Evolutionary conservation across 257 asterid genomes (phyloP), one percentile per base, ranked within the genome.

Genomic region (Fraxinus americana): DNA sequence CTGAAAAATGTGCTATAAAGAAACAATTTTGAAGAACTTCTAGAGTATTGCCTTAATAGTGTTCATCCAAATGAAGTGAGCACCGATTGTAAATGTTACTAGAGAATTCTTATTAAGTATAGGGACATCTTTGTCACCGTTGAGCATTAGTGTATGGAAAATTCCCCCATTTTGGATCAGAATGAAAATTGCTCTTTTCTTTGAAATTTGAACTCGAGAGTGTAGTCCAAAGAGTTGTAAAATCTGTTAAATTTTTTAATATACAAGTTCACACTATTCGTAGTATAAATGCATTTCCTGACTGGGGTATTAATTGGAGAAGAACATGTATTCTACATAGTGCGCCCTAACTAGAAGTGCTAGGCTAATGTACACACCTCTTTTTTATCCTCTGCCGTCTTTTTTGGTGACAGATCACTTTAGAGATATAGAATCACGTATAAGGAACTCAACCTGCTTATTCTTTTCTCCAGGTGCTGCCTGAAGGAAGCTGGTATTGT

Each of bases 401-500:
- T 71, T 48, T 25, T 52, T 75, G 52, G 43, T 59, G 73, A 80
- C 70, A 36, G 21, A 66, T 82, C 66, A 72, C 79, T 73, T 66
- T 73, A 65, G 70, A 57, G 57, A 75, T 36, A 65, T 66, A 66
- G 57, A 67, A 50, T 77, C 23, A 14, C 23, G 67, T 52, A 41
- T 52, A 82, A 81, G 29, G 52, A 80, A 70, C 74, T 79, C 72
- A 75, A 23, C 34, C 77, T 63, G 43, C 59, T 74, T 79, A 25
- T 71, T 65, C 77, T 78, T 73, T 73, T 81, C 65, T 74, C 68
- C 92, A 96, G 99, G 97, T 93, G 74, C 86, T 96, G 75, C 98
- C 98, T 65, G 98, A 93, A 86, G 99, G 99, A 86, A 89, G 89
- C 77, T 96, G 98, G 99, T 96, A 92, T 76, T 96, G 99, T 78